These are phyloP conservation scores for Coprinellus aureogranulatus DNA, from an alignment of 768 basidiomycete genomes.

Conservation along the genomic window DNA sequence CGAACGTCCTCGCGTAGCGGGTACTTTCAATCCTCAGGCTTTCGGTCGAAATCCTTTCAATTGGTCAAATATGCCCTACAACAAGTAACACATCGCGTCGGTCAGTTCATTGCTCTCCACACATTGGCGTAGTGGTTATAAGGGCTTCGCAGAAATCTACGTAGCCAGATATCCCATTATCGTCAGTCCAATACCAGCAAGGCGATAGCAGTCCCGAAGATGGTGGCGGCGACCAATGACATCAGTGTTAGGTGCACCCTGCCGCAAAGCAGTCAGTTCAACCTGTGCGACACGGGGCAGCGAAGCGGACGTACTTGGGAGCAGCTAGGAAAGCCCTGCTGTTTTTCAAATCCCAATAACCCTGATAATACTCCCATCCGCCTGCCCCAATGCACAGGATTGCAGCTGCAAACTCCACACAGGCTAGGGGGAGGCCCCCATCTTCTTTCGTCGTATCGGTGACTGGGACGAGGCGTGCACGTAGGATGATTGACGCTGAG, in stretches of 20 bases:
- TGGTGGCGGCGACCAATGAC: constrained; percentile 42
- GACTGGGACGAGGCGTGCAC: constrained; percentile 54
- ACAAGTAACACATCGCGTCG: too few species aligned
- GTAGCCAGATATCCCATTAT: too few species aligned
- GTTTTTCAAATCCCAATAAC: constrained; percentile 53
- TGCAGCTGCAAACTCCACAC: constrained; percentile 52
- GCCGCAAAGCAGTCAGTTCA: too few species aligned
- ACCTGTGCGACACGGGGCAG: too few species aligned
- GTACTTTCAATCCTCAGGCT: too few species aligned
- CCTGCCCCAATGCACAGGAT: constrained; percentile 55
- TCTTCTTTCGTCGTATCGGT: constrained; percentile 18
- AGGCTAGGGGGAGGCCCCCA: constrained; percentile 47
- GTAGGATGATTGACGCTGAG: constrained; percentile 62
- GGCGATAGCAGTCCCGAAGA: constrained; percentile 51
- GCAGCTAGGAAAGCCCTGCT: constrained; percentile 60
- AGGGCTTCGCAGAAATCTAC: too few species aligned
- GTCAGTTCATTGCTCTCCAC: too few species aligned
- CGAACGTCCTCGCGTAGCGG: too few species aligned
- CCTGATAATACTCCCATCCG: constrained; percentile 63
- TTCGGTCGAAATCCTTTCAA: too few species aligned
- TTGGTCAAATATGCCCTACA: too few species aligned
- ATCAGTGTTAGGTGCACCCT: constrained; percentile 56
- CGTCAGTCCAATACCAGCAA: constrained; percentile 42
- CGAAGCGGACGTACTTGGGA: constrained; percentile 45
- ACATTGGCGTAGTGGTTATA: too few species aligned